Conservation (phyloP, 148 eudicot genomes). For the Camellia lanceoleosa region DNA sequence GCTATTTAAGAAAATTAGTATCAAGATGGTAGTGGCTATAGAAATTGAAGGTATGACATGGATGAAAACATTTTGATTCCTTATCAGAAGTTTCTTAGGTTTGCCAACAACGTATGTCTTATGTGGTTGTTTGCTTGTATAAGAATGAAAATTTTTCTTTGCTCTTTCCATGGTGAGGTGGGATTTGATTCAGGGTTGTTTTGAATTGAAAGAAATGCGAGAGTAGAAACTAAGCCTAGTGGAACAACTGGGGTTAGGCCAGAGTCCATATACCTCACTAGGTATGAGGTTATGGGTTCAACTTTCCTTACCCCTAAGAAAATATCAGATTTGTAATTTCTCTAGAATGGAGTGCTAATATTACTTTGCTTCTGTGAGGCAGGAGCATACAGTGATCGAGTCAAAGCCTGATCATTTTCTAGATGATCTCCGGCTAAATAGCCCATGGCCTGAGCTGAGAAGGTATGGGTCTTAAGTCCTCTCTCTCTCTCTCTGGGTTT, state of each 20-base stretch:
- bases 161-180: neutral
- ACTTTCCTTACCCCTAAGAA: neutral
- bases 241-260: too few species aligned
- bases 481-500: neutral
- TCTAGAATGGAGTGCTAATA: neutral
- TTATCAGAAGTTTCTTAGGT: neutral
- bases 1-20: neutral
- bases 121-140: neutral
- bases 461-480: constrained; percentile 36
- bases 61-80: neutral
- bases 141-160: neutral
- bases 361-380: constrained; percentile 22
- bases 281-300: too few species aligned
- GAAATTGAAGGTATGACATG: neutral
- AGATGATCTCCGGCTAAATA: constrained; percentile 93
- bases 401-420: constrained; percentile 97
- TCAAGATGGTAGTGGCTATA: neutral
- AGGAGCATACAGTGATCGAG: constrained; percentile 94
- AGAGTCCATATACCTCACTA: too few species aligned
- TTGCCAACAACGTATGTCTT: neutral
- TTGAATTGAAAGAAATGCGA: neutral
- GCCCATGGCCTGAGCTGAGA: constrained; percentile 89
- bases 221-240: neutral
- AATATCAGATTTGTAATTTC: neutral
- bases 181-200: neutral